Evolutionary conservation across 768 basidiomycete genomes (phyloP).

Genomic region (Suillus hirtellus): DNA sequence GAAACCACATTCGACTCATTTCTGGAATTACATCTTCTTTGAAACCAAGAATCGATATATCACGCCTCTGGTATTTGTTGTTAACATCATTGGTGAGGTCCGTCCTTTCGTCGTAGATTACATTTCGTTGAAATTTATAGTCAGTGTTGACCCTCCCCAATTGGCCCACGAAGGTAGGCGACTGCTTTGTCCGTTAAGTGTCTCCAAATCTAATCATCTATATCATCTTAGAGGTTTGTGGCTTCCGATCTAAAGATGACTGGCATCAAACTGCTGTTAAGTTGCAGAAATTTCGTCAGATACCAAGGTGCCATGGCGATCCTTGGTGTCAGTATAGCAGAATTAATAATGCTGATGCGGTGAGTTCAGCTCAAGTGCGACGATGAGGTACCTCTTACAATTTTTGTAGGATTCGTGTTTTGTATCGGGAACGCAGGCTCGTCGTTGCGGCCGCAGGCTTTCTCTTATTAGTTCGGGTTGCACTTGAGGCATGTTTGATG

Average conservation of each 20-base stretch:
- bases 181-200: not conserved
- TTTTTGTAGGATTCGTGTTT: not conserved
- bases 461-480: not conserved
- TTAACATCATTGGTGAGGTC: slow-evolving; percentile 42
- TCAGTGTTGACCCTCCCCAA: not conserved
- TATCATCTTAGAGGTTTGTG: not conserved
- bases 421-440: not conserved
- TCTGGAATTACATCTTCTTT: not conserved
- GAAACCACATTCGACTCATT: not conserved
- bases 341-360: slow-evolving; percentile 5
- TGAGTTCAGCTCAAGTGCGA: not conserved
- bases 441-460: not conserved
- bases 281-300: slow-evolving; percentile 1
- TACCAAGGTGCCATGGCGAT: not conserved
- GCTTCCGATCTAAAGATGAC: not conserved
- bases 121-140: not conserved
- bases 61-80: slow-evolving; percentile 55
- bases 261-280: slow-evolving; percentile 21
- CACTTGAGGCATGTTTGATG: not conserved
- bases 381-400: not conserved
- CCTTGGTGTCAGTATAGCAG: slow-evolving; percentile 2
- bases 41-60: slow-evolving; percentile 53
- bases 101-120: not conserved
- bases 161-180: not conserved
- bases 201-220: not conserved